Conservation (phyloP, 352 stramenopile species). For the Blastocystis sp. region DNA sequence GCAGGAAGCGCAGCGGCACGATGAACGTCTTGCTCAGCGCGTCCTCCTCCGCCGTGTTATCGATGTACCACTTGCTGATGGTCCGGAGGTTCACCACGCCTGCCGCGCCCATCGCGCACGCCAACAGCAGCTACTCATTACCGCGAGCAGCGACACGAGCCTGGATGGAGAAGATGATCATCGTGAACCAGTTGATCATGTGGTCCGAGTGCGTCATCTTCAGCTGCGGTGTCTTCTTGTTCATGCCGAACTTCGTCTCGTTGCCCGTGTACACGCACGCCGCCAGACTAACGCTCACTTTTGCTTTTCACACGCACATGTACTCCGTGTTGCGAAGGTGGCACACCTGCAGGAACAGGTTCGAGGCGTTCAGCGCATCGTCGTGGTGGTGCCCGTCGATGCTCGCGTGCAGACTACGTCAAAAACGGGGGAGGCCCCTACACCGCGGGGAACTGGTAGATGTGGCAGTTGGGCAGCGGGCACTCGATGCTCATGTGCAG, state of each 20-base stretch:
- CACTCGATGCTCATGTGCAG: slow-evolving; percentile 74
- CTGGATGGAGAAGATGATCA: slow-evolving; percentile 79
- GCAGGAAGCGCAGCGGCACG: slow-evolving; percentile 79
- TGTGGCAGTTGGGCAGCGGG: slow-evolving; percentile 78
- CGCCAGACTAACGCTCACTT: slow-evolving; percentile 68
- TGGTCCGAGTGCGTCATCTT: slow-evolving; percentile 80
- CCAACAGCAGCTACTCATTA: slow-evolving; percentile 62
- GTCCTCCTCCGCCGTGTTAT: slow-evolving; percentile 12
- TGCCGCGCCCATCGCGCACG: slow-evolving; percentile 34
- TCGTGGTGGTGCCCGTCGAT: neutral
- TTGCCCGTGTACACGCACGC: slow-evolving; percentile 84
- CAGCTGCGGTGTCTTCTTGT: slow-evolving; percentile 77
- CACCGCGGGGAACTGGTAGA: slow-evolving; percentile 82
- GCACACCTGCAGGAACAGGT: slow-evolving; percentile 83
- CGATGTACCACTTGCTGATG: slow-evolving; percentile 69
- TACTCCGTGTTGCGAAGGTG: slow-evolving; percentile 83
- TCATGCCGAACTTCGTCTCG: slow-evolving; percentile 87
- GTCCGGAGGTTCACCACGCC: slow-evolving; percentile 30
- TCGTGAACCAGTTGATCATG: slow-evolving; percentile 80
- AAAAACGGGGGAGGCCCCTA: slow-evolving; percentile 20
- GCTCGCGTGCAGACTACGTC: slow-evolving; percentile 4
- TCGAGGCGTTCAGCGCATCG: slow-evolving; percentile 69
- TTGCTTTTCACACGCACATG: neutral
- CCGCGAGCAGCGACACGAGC: slow-evolving; percentile 75
- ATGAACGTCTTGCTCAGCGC: slow-evolving; percentile 67